A percentile compares a stretch with the other conserved stretches of the same genome.
Conservation (phyloP, 176 grass and related monocot genomes). For the Alloteropsis semialata region DNA sequence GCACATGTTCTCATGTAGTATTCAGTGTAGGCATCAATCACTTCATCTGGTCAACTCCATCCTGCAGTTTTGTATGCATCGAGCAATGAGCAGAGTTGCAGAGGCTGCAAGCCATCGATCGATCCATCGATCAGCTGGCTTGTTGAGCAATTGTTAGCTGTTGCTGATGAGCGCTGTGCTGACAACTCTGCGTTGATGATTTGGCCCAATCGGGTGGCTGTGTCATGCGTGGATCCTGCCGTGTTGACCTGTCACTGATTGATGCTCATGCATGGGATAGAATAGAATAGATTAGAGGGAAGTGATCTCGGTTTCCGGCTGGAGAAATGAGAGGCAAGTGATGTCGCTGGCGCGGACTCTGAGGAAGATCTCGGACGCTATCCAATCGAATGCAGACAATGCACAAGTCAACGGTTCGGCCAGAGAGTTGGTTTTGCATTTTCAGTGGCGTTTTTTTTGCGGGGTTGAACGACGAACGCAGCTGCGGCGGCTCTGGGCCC, state of each 20-base stretch:
- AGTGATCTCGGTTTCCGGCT: not conserved
- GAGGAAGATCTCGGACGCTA: not conserved
- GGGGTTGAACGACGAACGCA: too few species aligned
- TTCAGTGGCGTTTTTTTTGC: too few species aligned
- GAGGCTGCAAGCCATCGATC: conserved; percentile 28
- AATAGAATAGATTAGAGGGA: not conserved
- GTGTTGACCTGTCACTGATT: not conserved
- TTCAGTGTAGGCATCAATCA: too few species aligned
- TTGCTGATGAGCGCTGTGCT: not conserved
- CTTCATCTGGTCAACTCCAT: conserved; percentile 3
- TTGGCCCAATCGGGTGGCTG: not conserved
- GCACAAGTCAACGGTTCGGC: not conserved
- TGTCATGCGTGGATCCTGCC: too few species aligned
- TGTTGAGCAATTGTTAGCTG: not conserved
- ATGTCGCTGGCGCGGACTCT: not conserved
- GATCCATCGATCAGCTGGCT: conserved; percentile 3
- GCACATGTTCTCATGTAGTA: not conserved
- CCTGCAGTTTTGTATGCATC: not conserved
- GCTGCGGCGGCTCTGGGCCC: too few species aligned
- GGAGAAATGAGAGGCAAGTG: not conserved
- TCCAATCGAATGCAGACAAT: not conserved
- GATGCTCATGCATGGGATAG: not conserved
- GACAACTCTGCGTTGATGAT: not conserved
- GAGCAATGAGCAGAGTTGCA: not conserved
- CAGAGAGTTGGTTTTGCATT: too few species aligned